A percentile compares a stretch with the other conserved stretches of the same genome.
Conservation (phyloP, 345 rosid species). For the Pelargonium nanum region DNA sequence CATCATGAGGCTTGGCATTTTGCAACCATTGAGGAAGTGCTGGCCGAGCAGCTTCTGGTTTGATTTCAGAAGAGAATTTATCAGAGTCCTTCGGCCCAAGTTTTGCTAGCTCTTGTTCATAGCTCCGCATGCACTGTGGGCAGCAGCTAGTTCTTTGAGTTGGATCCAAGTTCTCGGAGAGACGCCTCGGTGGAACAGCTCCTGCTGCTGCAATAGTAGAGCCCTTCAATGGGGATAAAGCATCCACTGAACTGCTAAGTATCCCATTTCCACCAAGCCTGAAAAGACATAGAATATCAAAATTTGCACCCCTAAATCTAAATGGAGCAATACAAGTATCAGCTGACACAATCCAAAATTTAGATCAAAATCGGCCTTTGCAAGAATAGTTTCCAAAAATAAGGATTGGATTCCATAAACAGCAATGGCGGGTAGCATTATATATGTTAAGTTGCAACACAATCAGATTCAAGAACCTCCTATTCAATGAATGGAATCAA, state of each 20-base stretch:
- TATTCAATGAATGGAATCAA: too few relatives aligned
- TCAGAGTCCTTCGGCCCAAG: conserved; percentile 30
- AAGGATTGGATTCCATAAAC: not conserved
- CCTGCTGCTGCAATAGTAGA: conserved; percentile 23
- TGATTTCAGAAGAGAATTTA: conserved; percentile 32
- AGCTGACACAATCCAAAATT: not conserved
- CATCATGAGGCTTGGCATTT: conserved; percentile 45
- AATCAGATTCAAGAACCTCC: not conserved
- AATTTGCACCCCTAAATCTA: too few relatives aligned
- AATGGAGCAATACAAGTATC: conserved; percentile 8
- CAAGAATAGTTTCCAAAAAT: conserved; percentile 9
- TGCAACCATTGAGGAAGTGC: conserved; percentile 69
- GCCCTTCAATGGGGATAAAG: conserved; percentile 48
- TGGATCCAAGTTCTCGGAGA: conserved; percentile 42
- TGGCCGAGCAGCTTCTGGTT: conserved; percentile 31
- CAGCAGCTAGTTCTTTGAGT: conserved; percentile 43
- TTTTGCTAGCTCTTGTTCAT: conserved; percentile 51
- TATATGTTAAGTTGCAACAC: not conserved
- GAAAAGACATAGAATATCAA: too few relatives aligned
- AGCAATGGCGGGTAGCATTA: not conserved
- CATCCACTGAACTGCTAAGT: conserved; percentile 43
- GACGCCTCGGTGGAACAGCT: conserved; percentile 21
- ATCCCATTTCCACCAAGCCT: conserved; percentile 57
- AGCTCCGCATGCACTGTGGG: conserved; percentile 51
- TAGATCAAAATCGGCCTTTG: conserved; percentile 12